Evolutionary conservation across 1,284 basidiomycete species (phyloP), one percentile per base, ranked within the genome.

Genomic region (Cerrena zonata): DNA sequence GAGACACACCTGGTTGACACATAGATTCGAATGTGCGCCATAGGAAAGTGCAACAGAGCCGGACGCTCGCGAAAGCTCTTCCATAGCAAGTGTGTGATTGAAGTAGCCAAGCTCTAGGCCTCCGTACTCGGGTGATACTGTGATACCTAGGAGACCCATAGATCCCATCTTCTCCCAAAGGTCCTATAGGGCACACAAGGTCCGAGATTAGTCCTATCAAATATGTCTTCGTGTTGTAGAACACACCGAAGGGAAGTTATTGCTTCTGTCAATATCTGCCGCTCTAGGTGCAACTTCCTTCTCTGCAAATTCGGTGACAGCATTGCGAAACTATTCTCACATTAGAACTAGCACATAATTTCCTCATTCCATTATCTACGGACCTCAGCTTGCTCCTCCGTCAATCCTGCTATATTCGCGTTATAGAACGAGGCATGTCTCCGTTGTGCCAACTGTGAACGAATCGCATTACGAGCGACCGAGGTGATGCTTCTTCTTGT

Each of bases 31-130:
- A 64, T 97, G 94, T 11, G 94, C 93, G 49, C 93, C 94, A 60
- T 97, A 97, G 2, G 90, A 93, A 10, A 97, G 79, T 1, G 87
- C 94, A 27, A 97, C 85, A 2, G 89, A 91, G 21, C 92, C 94
- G 4, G 91, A 94, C 5, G 91, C 90, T 24, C 84, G 75, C 23
- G 92, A 94, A 49, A 97, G 74, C 59, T 91, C 89, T 70, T 96
- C 92, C 92, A 95, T 94, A 2, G 89, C 92, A 43, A 96, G 76
- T 2, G 87, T 86, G 67, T 96, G 93, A 53, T 92, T 82, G 52
- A 94, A 77, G 69, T 95, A 96, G 4, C 90, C 89, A 52, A 89
- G 73, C 2, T 76, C 80, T 38, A 93, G 75, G 3, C 93, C 92
- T 19, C 86, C 84, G 61, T 90, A 90, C 56, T 89, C 75, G 44